Evolutionary conservation across 805 yeast genomes (phyloP).

Genomic region (Cyberlindnera amylophila): DNA sequence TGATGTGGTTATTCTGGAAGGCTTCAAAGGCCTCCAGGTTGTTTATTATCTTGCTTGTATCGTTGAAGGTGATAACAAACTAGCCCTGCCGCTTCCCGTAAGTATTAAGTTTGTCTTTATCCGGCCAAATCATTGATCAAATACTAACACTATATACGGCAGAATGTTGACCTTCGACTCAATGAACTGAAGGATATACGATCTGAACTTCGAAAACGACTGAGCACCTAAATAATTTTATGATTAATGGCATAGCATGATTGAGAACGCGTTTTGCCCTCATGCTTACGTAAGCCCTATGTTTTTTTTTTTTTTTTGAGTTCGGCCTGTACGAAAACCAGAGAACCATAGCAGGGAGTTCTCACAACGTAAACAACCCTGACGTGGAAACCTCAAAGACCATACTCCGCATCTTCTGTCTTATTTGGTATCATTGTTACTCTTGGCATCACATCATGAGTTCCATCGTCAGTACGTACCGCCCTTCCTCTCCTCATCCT

Average conservation of each 20-base stretch:
- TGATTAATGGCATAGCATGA: not conserved
- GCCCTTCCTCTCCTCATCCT: no score
- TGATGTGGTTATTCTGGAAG: conserved; percentile 73
- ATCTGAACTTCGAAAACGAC: not conserved
- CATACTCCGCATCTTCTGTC: no score
- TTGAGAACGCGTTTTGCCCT: not conserved
- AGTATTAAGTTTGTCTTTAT: conserved; percentile 11
- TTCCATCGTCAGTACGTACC: conserved; percentile 39
- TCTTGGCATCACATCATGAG: conserved; percentile 32
- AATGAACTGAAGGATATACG: conserved; percentile 9
- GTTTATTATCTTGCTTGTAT: conserved; percentile 60
- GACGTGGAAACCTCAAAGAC: no score
- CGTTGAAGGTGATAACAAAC: conserved; percentile 35
- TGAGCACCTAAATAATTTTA: not conserved
- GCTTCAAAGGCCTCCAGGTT: conserved; percentile 64
- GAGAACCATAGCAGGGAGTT: not conserved
- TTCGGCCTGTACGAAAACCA: not conserved
- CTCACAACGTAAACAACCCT: no score
- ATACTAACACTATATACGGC: not conserved
- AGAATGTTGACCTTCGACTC: conserved; percentile 13
- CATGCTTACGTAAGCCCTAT: conserved; percentile 1
- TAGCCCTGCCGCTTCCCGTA: conserved; percentile 32
- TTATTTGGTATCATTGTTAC: no score
- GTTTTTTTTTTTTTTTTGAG: conserved; percentile 2
- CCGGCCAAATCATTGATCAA: not conserved